Evolutionary conservation across 2,329 filamentous ascomycete species (phyloP), one percentile per base, ranked within the genome.

Genomic region (Drechslera avenae): DNA sequence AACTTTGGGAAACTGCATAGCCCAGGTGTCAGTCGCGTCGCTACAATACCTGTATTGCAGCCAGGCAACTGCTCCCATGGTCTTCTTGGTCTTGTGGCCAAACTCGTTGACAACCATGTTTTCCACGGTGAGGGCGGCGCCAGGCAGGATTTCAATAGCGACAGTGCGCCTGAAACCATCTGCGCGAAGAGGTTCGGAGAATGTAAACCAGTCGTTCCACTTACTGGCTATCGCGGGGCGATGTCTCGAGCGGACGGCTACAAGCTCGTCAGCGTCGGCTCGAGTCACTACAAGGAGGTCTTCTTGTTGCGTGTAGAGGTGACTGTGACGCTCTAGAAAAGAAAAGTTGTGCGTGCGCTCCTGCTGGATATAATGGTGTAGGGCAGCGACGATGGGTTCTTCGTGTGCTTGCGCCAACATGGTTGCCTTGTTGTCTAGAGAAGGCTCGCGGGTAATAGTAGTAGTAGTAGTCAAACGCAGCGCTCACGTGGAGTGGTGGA

Each of bases 291-390:
- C 32, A 0, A 56, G 44, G 19, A 63, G 45, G 1, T 50, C 47
- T 5, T 52, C 8, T 3, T 47, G 44, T 14, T 52, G 31, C 43
- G 45, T 55, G 39, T 50, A 46, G 9, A 16, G 7, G 17, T 59
- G 58, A 41, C 41, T 56, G 14, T 57, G 31, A 23, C 33, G 34
- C 4, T 35, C 59, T 5, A 63, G 49, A 23, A 63, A 63, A 5
- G 17, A 31, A 28, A 59, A 61, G 39, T 57, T 56, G 23, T 37
- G 37, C 44, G 28, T 39, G n/a, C 56, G 50, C 46, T 63, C 54
- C 4, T 45, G 12, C 17, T 53, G 28, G 6, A 57, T 55, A 43
- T 59, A 63, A 21, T 35, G 17, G 6, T 54, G 30, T 5, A 59
- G 32, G 6, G 33, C 48, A 8, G 40, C n/a, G 18, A 60, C 21